Evolutionary conservation across 2,329 filamentous ascomycete genomes (phyloP).

Genomic region (Fusarium coicis): DNA sequence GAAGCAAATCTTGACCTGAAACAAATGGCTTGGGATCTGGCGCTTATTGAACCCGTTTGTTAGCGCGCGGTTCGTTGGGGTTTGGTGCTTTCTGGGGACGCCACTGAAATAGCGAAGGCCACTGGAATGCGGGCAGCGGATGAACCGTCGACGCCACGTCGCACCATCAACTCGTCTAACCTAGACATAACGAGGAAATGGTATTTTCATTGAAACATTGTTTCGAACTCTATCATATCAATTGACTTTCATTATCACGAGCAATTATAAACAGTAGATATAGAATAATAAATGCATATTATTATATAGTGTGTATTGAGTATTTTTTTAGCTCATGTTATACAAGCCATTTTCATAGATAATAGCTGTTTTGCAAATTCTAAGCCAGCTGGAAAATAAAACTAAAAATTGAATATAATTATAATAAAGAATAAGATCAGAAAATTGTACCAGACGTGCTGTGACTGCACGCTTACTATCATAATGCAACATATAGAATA

Average conservation of each 20-base stretch:
- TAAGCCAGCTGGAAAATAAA: too few species aligned
- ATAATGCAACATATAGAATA: too few species aligned
- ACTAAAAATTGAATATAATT: too few species aligned
- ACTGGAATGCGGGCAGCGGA: neutral
- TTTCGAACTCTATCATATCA: neutral
- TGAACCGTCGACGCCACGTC: neutral
- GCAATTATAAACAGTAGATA: too few species aligned
- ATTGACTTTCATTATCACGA: too few species aligned
- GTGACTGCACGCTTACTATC: too few species aligned
- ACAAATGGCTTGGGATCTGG: slow-evolving; percentile 12
- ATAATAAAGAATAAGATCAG: too few species aligned
- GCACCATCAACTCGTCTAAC: slow-evolving; percentile 1
- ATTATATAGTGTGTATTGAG: neutral
- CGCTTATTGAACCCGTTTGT: slow-evolving; percentile 10
- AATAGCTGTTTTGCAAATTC: too few species aligned
- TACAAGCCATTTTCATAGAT: too few species aligned
- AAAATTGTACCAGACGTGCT: too few species aligned
- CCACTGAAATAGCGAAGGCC: neutral
- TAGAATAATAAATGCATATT: fast-evolving
- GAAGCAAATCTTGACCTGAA: slow-evolving; percentile 12
- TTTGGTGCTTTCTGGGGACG: neutral
- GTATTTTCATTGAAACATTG: neutral
- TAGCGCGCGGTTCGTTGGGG: slow-evolving; percentile 26
- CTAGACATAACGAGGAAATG: neutral
- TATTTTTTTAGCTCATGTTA: too few species aligned